phyloP scores from a whole-genome alignment of 495 filamentous ascomycete genomes.

The Lasiosphaeriaceae sp. region DNA sequence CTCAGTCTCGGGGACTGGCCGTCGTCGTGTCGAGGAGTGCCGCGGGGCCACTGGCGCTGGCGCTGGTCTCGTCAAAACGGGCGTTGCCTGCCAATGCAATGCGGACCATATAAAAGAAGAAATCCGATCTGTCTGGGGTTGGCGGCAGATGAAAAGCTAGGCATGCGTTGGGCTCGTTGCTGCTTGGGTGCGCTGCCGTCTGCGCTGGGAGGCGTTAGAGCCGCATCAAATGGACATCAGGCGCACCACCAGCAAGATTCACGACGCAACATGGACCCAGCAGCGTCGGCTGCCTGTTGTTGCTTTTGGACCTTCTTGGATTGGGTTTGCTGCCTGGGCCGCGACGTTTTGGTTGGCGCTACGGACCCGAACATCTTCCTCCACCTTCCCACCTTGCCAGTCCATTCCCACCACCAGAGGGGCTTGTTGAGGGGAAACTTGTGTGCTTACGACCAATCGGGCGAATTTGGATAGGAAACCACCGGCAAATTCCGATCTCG shows the following conservation, averaged over 20 bases:
- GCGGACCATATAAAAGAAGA: conserved; percentile 3
- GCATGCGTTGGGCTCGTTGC: too few relatives aligned
- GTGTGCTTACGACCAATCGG: conserved; percentile 20
- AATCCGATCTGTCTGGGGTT: not conserved
- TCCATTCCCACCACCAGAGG: not conserved
- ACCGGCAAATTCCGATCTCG: conserved; percentile 31
- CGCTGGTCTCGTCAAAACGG: too few relatives aligned
- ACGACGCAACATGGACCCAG: too few relatives aligned
- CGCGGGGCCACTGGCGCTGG: too few relatives aligned
- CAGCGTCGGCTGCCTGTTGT: too few relatives aligned
- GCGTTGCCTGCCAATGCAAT: not conserved
- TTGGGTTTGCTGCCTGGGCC: too few relatives aligned
- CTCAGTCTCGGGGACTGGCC: too few relatives aligned
- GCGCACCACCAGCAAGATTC: too few relatives aligned
- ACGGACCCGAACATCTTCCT: not conserved
- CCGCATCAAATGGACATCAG: too few relatives aligned
- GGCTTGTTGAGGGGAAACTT: conserved; percentile 9
- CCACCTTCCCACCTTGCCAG: not conserved
- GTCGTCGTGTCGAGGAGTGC: too few relatives aligned
- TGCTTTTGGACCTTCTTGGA: too few relatives aligned
- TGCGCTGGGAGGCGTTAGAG: too few relatives aligned
- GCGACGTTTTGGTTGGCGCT: not conserved
- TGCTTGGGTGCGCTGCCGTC: not conserved
- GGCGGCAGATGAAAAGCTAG: conserved; percentile 2
- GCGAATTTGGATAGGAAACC: conserved; percentile 12